Evolutionary conservation across 1,284 basidiomycete genomes (phyloP).

Genomic region (Trichosporon sp.): DNA sequence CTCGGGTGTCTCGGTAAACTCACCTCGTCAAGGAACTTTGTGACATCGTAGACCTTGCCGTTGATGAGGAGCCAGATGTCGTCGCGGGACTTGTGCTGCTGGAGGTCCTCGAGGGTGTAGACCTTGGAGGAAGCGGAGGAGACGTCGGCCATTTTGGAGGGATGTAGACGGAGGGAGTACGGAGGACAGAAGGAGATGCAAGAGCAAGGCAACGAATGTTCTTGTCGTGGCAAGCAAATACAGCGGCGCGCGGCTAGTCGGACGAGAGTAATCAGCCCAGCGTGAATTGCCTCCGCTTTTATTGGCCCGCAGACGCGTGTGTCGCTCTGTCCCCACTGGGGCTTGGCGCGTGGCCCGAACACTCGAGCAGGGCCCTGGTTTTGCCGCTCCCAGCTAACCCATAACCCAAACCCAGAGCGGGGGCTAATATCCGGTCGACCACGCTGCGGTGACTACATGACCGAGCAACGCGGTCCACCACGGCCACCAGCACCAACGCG

Average conservation of each 20-base stretch:
- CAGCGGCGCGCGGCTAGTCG: background rate
- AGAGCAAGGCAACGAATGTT: background rate
- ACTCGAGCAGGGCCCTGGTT: background rate
- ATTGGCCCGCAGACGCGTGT: background rate
- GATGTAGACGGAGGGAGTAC: background rate
- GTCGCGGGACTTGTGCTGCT: conserved; percentile 67
- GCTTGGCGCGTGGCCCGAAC: background rate
- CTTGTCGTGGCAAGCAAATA: background rate
- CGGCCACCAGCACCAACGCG: too few relatives aligned
- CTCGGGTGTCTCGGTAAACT: conserved; percentile 24
- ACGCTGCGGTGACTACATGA: background rate
- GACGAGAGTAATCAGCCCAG: background rate
- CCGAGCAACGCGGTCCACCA: background rate
- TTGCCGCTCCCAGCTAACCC: background rate
- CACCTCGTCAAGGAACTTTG: conserved; percentile 95
- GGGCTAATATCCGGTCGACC: background rate
- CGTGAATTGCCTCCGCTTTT: background rate
- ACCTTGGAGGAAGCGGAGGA: conserved; percentile 45
- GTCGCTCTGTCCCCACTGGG: too few relatives aligned
- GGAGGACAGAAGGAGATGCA: background rate
- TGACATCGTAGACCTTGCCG: conserved; percentile 89
- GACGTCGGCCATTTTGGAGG: background rate
- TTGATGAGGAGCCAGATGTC: conserved; percentile 73
- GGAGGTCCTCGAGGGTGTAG: conserved; percentile 67
- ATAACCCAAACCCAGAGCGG: background rate